Evolutionary conservation across 129 eudicot genomes (phyloP), one percentile per base, ranked within the genome.

Genomic region (sunflower (Helianthus annuus)): DNA sequence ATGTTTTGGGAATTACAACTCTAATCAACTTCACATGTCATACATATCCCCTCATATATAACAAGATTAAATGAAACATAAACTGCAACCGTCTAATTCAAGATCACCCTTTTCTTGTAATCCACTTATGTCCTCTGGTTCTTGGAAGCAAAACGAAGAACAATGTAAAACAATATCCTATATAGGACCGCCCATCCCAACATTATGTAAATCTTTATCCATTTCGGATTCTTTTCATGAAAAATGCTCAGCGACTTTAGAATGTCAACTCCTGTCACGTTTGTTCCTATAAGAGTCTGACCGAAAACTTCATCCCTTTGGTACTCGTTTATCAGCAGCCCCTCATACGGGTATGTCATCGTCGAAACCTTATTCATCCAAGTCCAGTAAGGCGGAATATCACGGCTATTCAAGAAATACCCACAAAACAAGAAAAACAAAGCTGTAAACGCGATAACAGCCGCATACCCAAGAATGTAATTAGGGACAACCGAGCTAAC

Each of bases 361-460:
- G 93, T 90, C 0, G 96, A 90, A 15, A 83, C 45, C 72, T 83
- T 80, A 63, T 90, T 77, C 96, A 90, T 90, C 96, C 96, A 90
- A 0, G 69, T 73, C 96, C 96, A 90, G 55, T 81, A 90, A 56
- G n/a, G 3, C 4, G 96, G 96, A 57, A 90, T 86, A 24, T 71
- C 88, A 15, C 80, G 49, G 14, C 85, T 77, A 60, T 74, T 78
- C 80, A 87, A 71, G 79, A 90, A 90, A 67, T 90, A 90, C 10
- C 96, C 96, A 48, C 96, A 90, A 70, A 90, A 90, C 73, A 90
- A 82, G 90, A 90, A 90, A 81, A 90, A 90, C 10, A 90, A 74
- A 39, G 96, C 96, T 0, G 93, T 87, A 52, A 90, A 90, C 10
- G 96, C 96, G 48, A 90, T 90, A 7, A 90, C 96, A 2, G 96